Percentiles rank a stretch among this genome's conserved stretches.
phyloP scores from a whole-genome alignment of 495 filamentous ascomycete species.

The Eremomyces bilateralis region DNA sequence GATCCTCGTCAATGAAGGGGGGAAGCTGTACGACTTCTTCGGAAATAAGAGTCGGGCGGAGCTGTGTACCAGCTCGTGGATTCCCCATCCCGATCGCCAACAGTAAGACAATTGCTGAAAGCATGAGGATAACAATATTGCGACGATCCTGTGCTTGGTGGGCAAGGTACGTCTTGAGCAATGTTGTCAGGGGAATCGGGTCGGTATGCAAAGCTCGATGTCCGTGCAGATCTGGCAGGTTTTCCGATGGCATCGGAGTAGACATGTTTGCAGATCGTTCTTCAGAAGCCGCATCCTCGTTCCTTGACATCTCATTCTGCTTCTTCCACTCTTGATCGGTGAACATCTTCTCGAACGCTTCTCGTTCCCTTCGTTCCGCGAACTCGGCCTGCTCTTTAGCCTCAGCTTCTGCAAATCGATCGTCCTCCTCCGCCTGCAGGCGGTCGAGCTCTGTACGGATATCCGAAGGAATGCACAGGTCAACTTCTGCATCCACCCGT shows the following conservation, averaged over 20 bases:
- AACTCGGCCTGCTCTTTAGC: background rate
- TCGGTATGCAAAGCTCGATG: no score
- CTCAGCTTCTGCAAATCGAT: conserved; percentile 9
- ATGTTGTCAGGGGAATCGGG: conserved; percentile 16
- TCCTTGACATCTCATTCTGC: background rate
- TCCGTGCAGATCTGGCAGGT: no score
- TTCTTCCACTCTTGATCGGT: background rate
- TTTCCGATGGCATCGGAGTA: background rate
- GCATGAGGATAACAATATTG: conserved; percentile 44
- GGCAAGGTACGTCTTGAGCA: conserved; percentile 46
- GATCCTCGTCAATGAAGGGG: no score
- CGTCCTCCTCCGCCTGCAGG: conserved; percentile 6
- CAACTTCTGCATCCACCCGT: conserved; percentile 80
- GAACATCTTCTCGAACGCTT: conserved; percentile 2
- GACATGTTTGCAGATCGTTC: conserved; percentile 4
- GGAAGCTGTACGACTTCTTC: no score
- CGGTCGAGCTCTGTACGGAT: conserved; percentile 17
- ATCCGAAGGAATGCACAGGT: conserved; percentile 41
- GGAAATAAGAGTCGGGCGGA: no score
- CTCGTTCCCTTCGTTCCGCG: conserved; percentile 1
- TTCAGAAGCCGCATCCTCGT: background rate
- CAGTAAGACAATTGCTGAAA: conserved; percentile 13
- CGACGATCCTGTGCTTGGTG: conserved; percentile 45
- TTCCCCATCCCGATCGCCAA: no score
- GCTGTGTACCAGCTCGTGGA: no score